Evolutionary conservation across 345 rosid genomes (phyloP).

Genomic region (Erodium maritimum): DNA sequence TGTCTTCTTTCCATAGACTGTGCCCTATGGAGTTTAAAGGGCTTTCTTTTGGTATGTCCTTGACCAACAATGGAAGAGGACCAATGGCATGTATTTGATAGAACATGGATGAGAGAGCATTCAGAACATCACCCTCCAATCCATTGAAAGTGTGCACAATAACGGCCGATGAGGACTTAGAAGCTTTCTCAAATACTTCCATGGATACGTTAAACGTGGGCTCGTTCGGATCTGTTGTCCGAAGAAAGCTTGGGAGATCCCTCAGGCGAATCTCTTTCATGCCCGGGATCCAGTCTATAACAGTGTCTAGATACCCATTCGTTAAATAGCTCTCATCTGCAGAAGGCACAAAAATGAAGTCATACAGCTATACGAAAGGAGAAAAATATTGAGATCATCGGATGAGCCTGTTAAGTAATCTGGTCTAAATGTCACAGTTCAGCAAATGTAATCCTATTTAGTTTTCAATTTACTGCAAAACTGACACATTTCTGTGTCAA

Average conservation of each 20-base stretch:
- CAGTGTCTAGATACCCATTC: slow-evolving; percentile 6
- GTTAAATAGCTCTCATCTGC: slow-evolving; percentile 5
- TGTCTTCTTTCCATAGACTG: too few relatives aligned
- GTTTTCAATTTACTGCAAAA: background rate
- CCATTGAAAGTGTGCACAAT: slow-evolving; percentile 7
- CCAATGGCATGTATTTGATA: slow-evolving; percentile 7
- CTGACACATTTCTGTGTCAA: too few relatives aligned
- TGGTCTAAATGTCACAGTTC: background rate
- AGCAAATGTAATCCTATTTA: background rate
- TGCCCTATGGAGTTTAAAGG: too few relatives aligned
- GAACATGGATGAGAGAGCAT: slow-evolving; percentile 3
- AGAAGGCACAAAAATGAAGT: too few relatives aligned
- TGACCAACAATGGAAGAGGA: slow-evolving; percentile 2
- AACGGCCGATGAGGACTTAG: background rate
- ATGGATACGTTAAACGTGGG: background rate
- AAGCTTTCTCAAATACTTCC: background rate
- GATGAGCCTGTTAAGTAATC: too few relatives aligned
- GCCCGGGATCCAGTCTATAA: slow-evolving; percentile 10
- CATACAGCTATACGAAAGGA: too few relatives aligned
- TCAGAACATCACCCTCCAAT: slow-evolving; percentile 5
- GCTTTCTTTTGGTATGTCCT: background rate
- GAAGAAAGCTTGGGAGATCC: slow-evolving; percentile 9
- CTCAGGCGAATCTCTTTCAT: too few relatives aligned
- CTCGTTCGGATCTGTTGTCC: slow-evolving; percentile 2
- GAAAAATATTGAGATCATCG: too few relatives aligned